These are phyloP conservation scores for Coniochaeta sp. DNA, from an alignment of 2,329 filamentous ascomycete genomes.

Conservation along the genomic window DNA sequence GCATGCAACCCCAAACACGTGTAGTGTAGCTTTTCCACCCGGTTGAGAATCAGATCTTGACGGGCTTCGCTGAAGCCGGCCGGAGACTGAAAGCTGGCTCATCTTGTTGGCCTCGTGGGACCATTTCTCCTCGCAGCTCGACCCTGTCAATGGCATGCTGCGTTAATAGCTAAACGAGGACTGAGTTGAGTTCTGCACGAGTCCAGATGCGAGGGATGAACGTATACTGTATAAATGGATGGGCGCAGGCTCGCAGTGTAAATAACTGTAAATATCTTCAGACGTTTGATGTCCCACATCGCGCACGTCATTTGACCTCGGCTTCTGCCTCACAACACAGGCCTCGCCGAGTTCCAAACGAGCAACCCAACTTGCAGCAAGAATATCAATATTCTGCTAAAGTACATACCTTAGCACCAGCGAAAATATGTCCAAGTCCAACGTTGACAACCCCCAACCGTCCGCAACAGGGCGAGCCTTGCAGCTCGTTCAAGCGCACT, in stretches of 20 bases:
- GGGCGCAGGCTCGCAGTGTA: no score
- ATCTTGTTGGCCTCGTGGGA: neutral
- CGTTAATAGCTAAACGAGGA: neutral
- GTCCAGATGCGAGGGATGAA: neutral
- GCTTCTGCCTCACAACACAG: neutral
- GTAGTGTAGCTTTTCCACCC: neutral
- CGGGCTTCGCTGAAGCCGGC: no score
- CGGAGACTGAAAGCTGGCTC: no score
- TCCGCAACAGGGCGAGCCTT: constrained; percentile 42
- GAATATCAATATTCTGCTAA: neutral
- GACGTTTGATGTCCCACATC: neutral
- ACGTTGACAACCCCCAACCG: constrained; percentile 38
- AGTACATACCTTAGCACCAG: neutral
- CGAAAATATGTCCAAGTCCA: neutral
- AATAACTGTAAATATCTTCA: neutral
- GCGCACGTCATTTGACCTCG: neutral
- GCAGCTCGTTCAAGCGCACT: constrained; percentile 35
- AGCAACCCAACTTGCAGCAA: neutral
- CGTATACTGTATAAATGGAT: neutral
- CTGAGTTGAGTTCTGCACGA: neutral
- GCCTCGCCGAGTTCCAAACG: neutral
- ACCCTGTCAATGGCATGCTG: neutral
- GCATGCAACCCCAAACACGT: no score
- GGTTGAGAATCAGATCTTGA: neutral
- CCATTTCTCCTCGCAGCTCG: no score